Evolutionary conservation across 2,329 filamentous ascomycete genomes (phyloP), one percentile per base, ranked within the genome.

Genomic region (Xylariales sp.): DNA sequence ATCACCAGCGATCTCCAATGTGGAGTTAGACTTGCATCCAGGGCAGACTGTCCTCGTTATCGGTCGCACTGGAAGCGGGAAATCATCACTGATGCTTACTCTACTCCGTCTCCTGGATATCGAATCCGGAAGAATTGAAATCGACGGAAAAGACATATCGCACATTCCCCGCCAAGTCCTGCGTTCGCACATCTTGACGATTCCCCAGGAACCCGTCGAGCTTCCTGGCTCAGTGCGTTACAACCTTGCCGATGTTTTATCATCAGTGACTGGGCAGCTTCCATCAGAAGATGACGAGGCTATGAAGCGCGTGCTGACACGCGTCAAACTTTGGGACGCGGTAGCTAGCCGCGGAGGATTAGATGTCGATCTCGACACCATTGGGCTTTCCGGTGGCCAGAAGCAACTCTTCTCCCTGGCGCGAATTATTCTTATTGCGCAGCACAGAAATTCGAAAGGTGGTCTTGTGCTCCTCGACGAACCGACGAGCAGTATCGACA

Each of bases 361-460:
- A 0, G 47, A 53, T 4, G 54, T 55, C 0, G 51, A 43, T 2
- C 67, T 82, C 47, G 64, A 66, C 15, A 60, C 68, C 2, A 64
- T 73, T 5, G 62, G 66, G 37, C 62, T 81, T 5, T 74, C 70
- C 4, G 70, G 73, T 22, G 82, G 82, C 0, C 80, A 85, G 56
- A 71, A 71, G 29, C 81, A 85, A 51, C 65, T 85, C 0, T 81
- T 86, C 50, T 80, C 73, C 47, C 67, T 86, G 1, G 80, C 75
- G 0, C 60, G 80, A 0, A 80, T 78, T 0, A 65, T 84, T 14
- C 56, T 84, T 7, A 60, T 71, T 4, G 46, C 56, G 2, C 46
- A 61, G 9, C 18, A 35, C 14, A 4, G 18, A 21, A 32, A 20
- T 20, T 33, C 3, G n/a, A 5, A 14, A 3, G 18, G 19, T 4